Base-by-base conservation (phyloP, 176 grass and related monocot species). In the Triticum dicoccoides region DNA sequence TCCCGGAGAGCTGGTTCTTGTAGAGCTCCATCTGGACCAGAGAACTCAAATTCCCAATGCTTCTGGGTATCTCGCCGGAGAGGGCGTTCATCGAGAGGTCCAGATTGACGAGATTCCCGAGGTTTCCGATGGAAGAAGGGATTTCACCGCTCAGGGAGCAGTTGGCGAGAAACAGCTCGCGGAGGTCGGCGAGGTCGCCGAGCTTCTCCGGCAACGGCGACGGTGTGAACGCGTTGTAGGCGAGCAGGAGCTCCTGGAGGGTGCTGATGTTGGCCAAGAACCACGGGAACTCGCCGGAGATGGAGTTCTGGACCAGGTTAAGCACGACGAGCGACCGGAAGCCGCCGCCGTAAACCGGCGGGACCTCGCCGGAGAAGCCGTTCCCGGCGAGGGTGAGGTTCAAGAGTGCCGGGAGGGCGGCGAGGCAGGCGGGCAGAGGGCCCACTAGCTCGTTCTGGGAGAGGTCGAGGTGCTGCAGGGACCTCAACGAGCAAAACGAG, bases 21-120 rank as follows among this genome's bases (percentile, higher is more conserved):
- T 86, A 99, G 18, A 94, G 89, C 85, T 99, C 97, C 12, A 99
- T 84, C 81, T 96, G 97, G 76, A 96, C 77, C 52, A 88, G 52
- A 34, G 80, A 88, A 6, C 62, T 84, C 79, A 94, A 79, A 23
- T 80, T 82, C 29, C 84, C 39, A 34, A 99, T 44, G 39, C 80
- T 88, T 1, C 7, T 1, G 1, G 97, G 94, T 18, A 99, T 94
- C 69, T 78, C 75, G 42, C 94, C 97, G 14, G 73, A 64, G 18
- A 99, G 77, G 9, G 5, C 77, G 89, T 99, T 99, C 8, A 64
- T 58, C 2, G 97, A 92, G 44, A 99, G 32, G 92, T 99, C 97
- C 49, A 99, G 61, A 82, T 91, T 85, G 78, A 86, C 59, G 25
- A 99, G 89, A 17, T 86, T 84, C 3, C 69, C 45, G 1, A 99